Base-by-base conservation (phyloP, 805 yeast species). In the Barnettozyma pratensis region DNA sequence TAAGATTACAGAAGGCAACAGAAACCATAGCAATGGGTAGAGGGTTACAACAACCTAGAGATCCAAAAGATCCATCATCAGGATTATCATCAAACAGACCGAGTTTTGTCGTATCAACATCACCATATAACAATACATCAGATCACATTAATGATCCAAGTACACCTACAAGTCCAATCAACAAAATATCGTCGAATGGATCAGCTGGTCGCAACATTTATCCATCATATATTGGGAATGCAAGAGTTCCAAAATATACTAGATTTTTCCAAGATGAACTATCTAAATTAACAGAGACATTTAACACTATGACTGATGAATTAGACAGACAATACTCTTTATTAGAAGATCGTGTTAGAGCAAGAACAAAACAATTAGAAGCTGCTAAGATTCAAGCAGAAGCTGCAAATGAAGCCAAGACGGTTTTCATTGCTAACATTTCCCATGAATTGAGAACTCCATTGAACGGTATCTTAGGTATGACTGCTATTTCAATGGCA, bases 361-460 rank as follows among this genome's bases (percentile, higher is more conserved):
- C 83, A 36, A 76, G 98, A 61, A 92, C 98, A 0, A 82, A 79
- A 58, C 96, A 92, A 64, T 73, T 92, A 41, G 97, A 91, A 64
- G 84, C 83, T 1, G 94, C 96, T 8, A 87, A 88, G 58, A 77
- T 85, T 31, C 87, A 85, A 62, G 97, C 97, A 0, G 97, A 92
- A 67, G 81, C 85, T 30, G 99, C 99, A 1, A 92, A 92, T 65
- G 97, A 94, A 57, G 96, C 98, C 3, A 94, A 94, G 62, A 91
- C 98, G 6, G 90, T 88, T 6, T 89, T 89, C 63, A 84, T 89
- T 59, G 96, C 97, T 2, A 87, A 91, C 56, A 90, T 89, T 14
- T 87, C 96, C 0, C 97, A 89, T 65, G 99, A 94, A 69, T 73
- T 94, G 61, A 79, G 98, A 57, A 94, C 98, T 0, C 99, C 99